Evolutionary conservation across 2,329 filamentous ascomycete genomes (phyloP).

Genomic region (Tolypocladium pustulatum): DNA sequence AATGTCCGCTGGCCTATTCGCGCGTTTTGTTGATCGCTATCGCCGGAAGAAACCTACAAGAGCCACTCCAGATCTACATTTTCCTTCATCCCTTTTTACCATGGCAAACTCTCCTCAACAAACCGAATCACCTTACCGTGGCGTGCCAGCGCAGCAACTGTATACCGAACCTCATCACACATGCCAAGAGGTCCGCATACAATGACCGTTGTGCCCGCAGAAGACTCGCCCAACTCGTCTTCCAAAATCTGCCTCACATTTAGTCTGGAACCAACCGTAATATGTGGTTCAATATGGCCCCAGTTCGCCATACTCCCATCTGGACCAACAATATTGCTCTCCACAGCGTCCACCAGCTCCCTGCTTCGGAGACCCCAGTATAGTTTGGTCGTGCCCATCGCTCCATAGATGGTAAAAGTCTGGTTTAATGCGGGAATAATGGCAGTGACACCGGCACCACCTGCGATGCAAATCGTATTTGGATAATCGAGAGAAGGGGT

Average conservation of each 20-base stretch:
- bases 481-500: conserved; percentile 5
- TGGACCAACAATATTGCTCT: conserved; percentile 10
- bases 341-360: conserved; percentile 14
- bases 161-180: conserved; percentile 18
- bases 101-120: conserved; percentile 11
- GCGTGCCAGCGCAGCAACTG: conserved; percentile 12
- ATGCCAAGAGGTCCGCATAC: conserved; percentile 17
- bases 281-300: conserved; percentile 16
- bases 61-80: rapidly evolving
- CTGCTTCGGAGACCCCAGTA: conserved; percentile 17
- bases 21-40: background rate
- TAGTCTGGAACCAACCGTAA: conserved; percentile 17
- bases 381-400: conserved; percentile 14
- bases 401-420: conserved; percentile 2
- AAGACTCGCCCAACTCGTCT: conserved; percentile 10
- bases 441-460: background rate
- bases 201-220: conserved; percentile 15
- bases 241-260: conserved; percentile 14
- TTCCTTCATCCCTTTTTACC: background rate
- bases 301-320: conserved; percentile 6
- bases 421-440: background rate
- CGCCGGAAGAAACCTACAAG: background rate
- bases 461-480: background rate
- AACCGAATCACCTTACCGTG: conserved; percentile 13
- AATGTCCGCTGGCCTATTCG: background rate